Conservation (phyloP, 371 early-diverging fungal species). For the Apophysomyces variabilis region DNA sequence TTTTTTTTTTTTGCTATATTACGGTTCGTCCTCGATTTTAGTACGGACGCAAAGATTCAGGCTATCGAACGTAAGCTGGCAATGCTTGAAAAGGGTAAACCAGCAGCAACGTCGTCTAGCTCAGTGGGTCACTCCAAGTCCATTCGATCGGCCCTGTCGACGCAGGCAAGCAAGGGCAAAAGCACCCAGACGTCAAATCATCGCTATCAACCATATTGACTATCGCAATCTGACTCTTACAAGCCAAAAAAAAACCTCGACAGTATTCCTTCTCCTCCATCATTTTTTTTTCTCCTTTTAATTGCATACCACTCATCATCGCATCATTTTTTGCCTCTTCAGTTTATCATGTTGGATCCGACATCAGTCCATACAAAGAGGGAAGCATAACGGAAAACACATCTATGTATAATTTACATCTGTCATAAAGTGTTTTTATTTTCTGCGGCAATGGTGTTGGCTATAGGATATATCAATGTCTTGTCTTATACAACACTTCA, state of each 20-base stretch:
- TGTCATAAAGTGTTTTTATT: too few species aligned
- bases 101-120: slow-evolving; percentile 54
- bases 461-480: too few species aligned
- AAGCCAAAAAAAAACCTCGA: not conserved
- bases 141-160: slow-evolving; percentile 10
- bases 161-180: slow-evolving; percentile 3
- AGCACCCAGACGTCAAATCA: not conserved
- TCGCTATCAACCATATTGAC: not conserved
- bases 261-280: not conserved
- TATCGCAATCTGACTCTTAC: too few species aligned
- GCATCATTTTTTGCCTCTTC: too few species aligned
- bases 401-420: too few species aligned
- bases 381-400: too few species aligned
- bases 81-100: slow-evolving; percentile 35
- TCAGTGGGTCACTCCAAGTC: slow-evolving; percentile 20
- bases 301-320: too few species aligned
- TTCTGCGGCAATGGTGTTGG: too few species aligned
- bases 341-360: too few species aligned
- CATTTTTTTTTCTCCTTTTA: not conserved
- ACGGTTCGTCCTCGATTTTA: slow-evolving; percentile 15
- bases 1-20: not conserved
- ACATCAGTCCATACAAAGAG: too few species aligned
- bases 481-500: too few species aligned
- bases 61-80: slow-evolving; percentile 69
- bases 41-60: slow-evolving; percentile 65